Evolutionary conservation across 1,284 basidiomycete species (phyloP), one percentile per base, ranked within the genome.

Genomic region (Heterobasidion irregulare): DNA sequence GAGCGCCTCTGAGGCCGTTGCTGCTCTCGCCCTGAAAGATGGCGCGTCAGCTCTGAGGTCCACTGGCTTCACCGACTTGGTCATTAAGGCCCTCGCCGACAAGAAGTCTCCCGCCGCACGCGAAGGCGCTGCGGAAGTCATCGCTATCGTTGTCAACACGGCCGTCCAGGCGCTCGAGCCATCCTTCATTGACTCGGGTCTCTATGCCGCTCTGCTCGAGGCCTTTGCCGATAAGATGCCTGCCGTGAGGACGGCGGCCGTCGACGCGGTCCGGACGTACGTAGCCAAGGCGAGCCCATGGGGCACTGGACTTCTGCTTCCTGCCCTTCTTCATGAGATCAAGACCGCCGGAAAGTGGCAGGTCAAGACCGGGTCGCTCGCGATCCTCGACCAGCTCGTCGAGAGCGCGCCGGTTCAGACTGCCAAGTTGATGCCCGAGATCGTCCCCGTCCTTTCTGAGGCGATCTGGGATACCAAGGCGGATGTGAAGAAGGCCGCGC

Each of bases 401-500:
- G 75, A 73, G 63, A 86, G 86, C 65, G 89, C 92, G 53, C 92
- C 96, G 55, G 70, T 76, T 61, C 94, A 97, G 77, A 92, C 85
- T 63, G 91, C 91, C 62, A 86, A 84, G 67, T 86, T 92, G 69
- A 98, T 95, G 80, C 95, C 96, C 61, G 92, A 97, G 58, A 94
- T 98, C 65, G 89, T 99, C 63, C 97, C 97, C 60, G 79, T 97
- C 68, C 92, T 99, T 70, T 74, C 94, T 53, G 96, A 94, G 69
- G 94, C 89, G 61, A 98, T 99, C 69, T 98, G 95, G 95, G 97
- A 99, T 77, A 99, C 97, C 77, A 99, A 99, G 82, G 84, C 92
- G 60, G 95, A 98, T 65, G 97, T 99, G 73, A 98, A 98, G 88
- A 99, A 98, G 83, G 92, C 94, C 55, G 94, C 96, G 62, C 94